Evolutionary conservation across 805 yeast species (phyloP).

Genomic region (Diddensiella transvaalensis): DNA sequence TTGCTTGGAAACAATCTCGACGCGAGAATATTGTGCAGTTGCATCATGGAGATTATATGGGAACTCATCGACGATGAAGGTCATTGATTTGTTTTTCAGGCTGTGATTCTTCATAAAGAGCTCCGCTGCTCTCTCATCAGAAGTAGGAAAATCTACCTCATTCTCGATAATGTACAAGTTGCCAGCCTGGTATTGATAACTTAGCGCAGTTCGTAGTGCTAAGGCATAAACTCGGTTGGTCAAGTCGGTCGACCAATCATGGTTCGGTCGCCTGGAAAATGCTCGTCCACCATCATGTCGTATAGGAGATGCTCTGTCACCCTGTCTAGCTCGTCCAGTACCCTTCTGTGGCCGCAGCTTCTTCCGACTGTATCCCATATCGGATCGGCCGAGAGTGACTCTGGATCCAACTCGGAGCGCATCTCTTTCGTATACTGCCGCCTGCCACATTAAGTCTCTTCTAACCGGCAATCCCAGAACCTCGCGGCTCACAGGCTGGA

Average conservation of each 20-base stretch:
- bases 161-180: conserved; percentile 66
- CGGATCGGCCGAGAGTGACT: conserved; percentile 81
- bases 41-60: conserved; percentile 60
- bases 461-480: conserved; percentile 73
- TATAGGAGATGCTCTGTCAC: conserved; percentile 93
- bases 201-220: conserved; percentile 79
- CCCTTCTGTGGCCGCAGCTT: conserved; percentile 91
- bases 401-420: conserved; percentile 84
- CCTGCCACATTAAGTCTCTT: conserved; percentile 90
- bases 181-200: conserved; percentile 75
- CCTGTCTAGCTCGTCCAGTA: conserved; percentile 90
- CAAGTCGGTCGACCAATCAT: conserved; percentile 75
- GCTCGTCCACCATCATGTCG: conserved; percentile 89
- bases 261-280: conserved; percentile 84
- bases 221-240: conserved; percentile 67
- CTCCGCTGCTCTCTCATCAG: conserved; percentile 44
- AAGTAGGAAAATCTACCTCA: conserved; percentile 34
- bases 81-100: conserved; percentile 33
- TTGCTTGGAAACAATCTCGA: conserved; percentile 68
- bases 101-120: conserved; percentile 47
- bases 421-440: conserved; percentile 90
- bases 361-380: conserved; percentile 77
- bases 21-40: conserved; percentile 46
- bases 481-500: conserved; percentile 71
- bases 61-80: conserved; percentile 64